Evolutionary conservation across 2,329 filamentous ascomycete species (phyloP), one percentile per base, ranked within the genome.

Genomic region (Fusarium musae): DNA sequence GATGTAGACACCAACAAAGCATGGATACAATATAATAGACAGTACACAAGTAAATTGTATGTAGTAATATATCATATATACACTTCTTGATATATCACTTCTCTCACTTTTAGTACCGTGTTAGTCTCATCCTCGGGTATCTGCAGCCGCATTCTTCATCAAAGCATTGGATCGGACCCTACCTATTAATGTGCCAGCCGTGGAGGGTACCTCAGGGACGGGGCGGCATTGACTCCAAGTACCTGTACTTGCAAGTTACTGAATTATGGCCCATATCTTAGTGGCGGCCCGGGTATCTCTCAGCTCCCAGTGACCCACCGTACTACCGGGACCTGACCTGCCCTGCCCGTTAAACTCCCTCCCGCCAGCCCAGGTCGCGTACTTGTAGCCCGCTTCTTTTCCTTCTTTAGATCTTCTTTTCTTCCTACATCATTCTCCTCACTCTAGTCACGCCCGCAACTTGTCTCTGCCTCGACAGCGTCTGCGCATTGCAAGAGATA

Each of bases 241-340:
- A 65, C 23, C 36, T 64, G 47, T 74, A 74, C 71, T 40, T 44
- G 12, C 4, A 3, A 42, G 72, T 21, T 74, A 75, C 72, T 59
- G 60, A 54, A 34, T 73, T 42, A 66, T 58, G 28, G 16, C 19
- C 37, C 34, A 16, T 13, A 23, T 21, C 17, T 11, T 28, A 65
- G 63, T 69, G 43, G 47, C 57, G 42, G 26, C 17, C 30, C 34
- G 57, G 42, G 72, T 74, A 72, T 43, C 59, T 49, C 12, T 26
- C 30, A 58, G 37, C 44, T 74, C 72, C 8, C 53, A 40, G 40
- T 46, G 71, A 72, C 72, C 72, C 72, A 75, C 72, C 47, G 36
- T 59, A 77, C 76, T 75, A 64, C 74, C 74, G 75, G 77, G 76
- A 71, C 71, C 74, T 75, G 73, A 59, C 32, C 32, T 34, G 30